Percentiles rank a stretch among this genome's conserved stretches.
These are phyloP conservation scores for Elsinoe arachidis DNA, from an alignment of 2,329 filamentous ascomycete genomes.

Conservation along the genomic window DNA sequence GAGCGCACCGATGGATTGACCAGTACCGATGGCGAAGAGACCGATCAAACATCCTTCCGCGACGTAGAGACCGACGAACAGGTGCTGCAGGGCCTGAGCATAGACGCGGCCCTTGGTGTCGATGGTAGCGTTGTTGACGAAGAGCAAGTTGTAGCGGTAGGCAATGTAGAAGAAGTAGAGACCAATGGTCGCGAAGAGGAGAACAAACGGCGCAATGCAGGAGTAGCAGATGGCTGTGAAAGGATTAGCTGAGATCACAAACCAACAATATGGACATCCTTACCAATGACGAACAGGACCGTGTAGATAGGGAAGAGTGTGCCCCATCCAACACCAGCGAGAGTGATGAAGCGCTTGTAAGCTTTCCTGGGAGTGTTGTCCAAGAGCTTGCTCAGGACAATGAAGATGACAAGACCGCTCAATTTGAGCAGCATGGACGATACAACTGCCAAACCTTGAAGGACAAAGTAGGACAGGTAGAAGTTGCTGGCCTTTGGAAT, in stretches of 20 bases:
- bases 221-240: conserved; percentile 66
- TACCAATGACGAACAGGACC: conserved; percentile 70
- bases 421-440: conserved; percentile 67
- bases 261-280: not conserved
- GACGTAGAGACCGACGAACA: conserved; percentile 76
- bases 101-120: conserved; percentile 87
- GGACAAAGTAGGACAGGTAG: conserved; percentile 88
- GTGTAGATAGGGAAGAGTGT: conserved; percentile 74
- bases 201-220: conserved; percentile 74
- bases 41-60: conserved; percentile 76
- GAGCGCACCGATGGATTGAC: conserved; percentile 40
- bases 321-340: conserved; percentile 73
- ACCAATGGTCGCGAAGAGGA: conserved; percentile 72
- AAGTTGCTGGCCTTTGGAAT: conserved; percentile 84
- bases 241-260: not conserved
- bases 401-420: conserved; percentile 63
- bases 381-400: conserved; percentile 64
- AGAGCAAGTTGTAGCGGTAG: conserved; percentile 85
- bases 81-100: conserved; percentile 76
- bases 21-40: conserved; percentile 61
- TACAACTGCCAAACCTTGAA: conserved; percentile 78
- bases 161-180: conserved; percentile 76
- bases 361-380: conserved; percentile 71
- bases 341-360: conserved; percentile 66
- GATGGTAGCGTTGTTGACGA: conserved; percentile 70